Evolutionary conservation across 805 yeast species (phyloP).

Genomic region (Yarrowia phangngaensis): DNA sequence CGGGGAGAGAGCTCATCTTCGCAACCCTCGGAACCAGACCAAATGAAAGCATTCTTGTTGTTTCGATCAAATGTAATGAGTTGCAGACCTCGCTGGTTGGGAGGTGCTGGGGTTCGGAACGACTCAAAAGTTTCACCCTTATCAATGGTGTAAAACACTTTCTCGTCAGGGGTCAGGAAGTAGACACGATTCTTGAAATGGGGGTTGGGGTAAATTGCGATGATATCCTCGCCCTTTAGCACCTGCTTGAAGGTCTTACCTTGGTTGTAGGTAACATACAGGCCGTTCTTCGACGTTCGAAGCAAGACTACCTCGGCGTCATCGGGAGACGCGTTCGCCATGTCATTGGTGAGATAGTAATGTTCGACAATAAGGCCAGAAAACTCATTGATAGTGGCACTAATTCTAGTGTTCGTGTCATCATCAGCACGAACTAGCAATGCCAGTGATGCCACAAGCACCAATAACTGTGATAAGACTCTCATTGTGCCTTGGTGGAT

Average conservation of each 20-base stretch:
- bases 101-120: constrained; percentile 50
- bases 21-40: constrained; percentile 63
- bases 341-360: constrained; percentile 56
- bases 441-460: constrained; percentile 21
- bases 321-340: constrained; percentile 35
- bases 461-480: constrained; percentile 8
- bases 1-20: constrained; percentile 43
- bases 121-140: constrained; percentile 58
- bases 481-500: constrained; percentile 27
- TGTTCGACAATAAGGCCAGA: constrained; percentile 54
- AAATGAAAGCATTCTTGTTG: constrained; percentile 57
- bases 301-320: constrained; percentile 65
- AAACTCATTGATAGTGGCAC: constrained; percentile 45
- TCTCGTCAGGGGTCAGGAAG: constrained; percentile 48
- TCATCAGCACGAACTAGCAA: constrained; percentile 14
- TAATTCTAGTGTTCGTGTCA: constrained; percentile 36
- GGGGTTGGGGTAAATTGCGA: constrained; percentile 60
- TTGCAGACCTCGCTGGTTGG: constrained; percentile 42
- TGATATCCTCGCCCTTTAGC: constrained; percentile 44
- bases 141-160: constrained; percentile 58
- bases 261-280: constrained; percentile 68
- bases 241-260: constrained; percentile 51
- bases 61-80: constrained; percentile 58
- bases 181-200: constrained; percentile 55
- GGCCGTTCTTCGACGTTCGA: constrained; percentile 49